A percentile compares a stretch with the other conserved stretches of the same genome.
These are phyloP conservation scores for Phalaenopsis aphrodite DNA, from an alignment of 106 monocot genomes.

Conservation along the genomic window DNA sequence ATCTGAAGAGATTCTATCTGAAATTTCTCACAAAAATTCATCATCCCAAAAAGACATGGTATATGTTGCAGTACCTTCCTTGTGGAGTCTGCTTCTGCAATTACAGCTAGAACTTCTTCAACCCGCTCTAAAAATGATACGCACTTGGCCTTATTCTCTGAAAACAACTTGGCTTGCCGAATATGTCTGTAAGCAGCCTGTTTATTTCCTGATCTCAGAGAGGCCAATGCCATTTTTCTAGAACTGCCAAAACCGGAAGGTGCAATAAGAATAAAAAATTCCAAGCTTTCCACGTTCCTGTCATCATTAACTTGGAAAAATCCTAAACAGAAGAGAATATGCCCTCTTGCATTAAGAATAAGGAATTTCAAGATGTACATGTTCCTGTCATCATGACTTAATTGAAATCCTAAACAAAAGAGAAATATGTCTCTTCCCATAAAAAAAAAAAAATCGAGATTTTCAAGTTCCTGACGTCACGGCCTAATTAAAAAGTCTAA, in stretches of 20 bases:
- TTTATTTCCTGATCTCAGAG: constrained; percentile 64
- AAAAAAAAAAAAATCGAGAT: no score
- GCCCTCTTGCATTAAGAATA: no score
- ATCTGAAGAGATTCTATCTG: neutral
- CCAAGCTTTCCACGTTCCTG: neutral
- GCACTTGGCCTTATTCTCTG: constrained; percentile 53
- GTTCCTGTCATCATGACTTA: neutral
- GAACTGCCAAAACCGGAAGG: constrained; percentile 33
- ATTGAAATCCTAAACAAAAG: neutral
- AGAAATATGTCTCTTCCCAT: neutral
- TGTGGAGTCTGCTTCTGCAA: constrained; percentile 63
- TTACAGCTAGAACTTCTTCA: constrained; percentile 61
- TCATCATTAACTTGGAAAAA: neutral
- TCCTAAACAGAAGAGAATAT: neutral
- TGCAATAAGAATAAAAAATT: neutral
- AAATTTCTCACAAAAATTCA: neutral
- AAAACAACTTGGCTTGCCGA: constrained; percentile 47
- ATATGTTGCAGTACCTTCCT: constrained; percentile 44
- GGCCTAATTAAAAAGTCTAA: no score
- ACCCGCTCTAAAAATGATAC: constrained; percentile 59
- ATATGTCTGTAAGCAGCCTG: constrained; percentile 57
- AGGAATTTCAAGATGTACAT: no score
- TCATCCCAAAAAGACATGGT: neutral
- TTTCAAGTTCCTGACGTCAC: no score
- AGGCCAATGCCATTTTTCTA: constrained; percentile 56